Conservation (phyloP, 345 rosid species). For the Aethionema arabicum region DNA sequence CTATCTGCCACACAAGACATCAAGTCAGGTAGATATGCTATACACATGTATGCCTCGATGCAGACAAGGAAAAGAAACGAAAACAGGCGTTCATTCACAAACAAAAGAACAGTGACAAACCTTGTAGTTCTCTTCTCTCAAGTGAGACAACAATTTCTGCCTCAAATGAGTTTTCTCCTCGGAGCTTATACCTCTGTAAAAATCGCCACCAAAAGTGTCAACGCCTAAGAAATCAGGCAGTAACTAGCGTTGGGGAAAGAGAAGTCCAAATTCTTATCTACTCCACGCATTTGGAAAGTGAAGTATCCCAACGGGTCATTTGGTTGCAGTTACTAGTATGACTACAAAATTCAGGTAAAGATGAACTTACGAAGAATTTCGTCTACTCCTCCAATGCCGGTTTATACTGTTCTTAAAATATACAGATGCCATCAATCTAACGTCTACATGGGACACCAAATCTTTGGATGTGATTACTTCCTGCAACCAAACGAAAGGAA, state of each 20-base stretch:
- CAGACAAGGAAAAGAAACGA: not conserved
- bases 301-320: constrained; percentile 4
- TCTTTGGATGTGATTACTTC: constrained; percentile 89
- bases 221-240: not conserved
- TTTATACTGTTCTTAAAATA: constrained; percentile 87
- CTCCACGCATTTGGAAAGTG: constrained; percentile 3
- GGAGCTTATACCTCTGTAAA: constrained; percentile 73
- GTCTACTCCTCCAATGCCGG: constrained; percentile 88
- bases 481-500: constrained; percentile 44
- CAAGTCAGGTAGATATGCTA: constrained; percentile 15
- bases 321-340: not conserved
- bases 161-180: constrained; percentile 82
- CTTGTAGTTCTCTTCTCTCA: constrained; percentile 86
- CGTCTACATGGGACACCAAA: constrained; percentile 81
- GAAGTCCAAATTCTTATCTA: constrained; percentile 3
- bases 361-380: constrained; percentile 62
- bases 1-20: constrained; percentile 52
- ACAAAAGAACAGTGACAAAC: constrained; percentile 37
- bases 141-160: constrained; percentile 69
- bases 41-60: constrained; percentile 4
- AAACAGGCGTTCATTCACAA: constrained; percentile 15
- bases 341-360: not conserved
- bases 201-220: constrained; percentile 23
- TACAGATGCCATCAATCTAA: constrained; percentile 90
- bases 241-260: not conserved